Base-by-base conservation (phyloP, 2,329 filamentous ascomycete species). In the Chrysoporthe austroafricana region DNA sequence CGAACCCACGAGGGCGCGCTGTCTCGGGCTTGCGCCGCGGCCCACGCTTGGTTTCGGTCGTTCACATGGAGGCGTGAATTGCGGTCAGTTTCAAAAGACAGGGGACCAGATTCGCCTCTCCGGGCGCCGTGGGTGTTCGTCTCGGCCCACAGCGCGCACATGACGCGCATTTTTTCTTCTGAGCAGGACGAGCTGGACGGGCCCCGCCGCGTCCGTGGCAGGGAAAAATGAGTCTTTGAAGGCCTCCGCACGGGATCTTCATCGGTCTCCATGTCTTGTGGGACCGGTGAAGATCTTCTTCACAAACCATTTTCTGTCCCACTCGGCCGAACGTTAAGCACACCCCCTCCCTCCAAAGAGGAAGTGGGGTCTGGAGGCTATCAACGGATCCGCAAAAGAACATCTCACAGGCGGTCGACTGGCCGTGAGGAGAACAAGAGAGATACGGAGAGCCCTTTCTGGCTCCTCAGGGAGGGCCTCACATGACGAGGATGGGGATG, bases 401-500 rank as follows among this genome's bases (percentile, higher is more conserved):
- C 16, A 62, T 56, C 58, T 48, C 62, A 21, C 14, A 13, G 42
- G 21, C 39, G 42, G 21, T 32, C 43, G 59, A 64, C 50, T 62
- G 52, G 46, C 58, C 34, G 63, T 62, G n/a, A 26, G 48, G 21
- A 32, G 48, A 21, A 52, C 48, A 13, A 52, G 48, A 26, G 11
- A 52, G n/a, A 26, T 52, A 52, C 48, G 48, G 21, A 52, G 18
- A 60, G 32, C 42, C 44, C 34, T 9, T 64, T 63, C 44, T 50
- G 58, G 32, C 50, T 46, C 54, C 46, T 63, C 50, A 54, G 54
- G 13, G 32, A 50, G 14, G 54, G 62, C 62, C 68, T 73, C 73
- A 74, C 73, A 74, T 74, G 73, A 74, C 70, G 44, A 62, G 46
- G 64, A 67, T n/a, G 32, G 63, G 58, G 70, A 52, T 72, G 72